Evolutionary conservation across 495 filamentous ascomycete species (phyloP).

Genomic region (Clohesyomyces aquaticus): DNA sequence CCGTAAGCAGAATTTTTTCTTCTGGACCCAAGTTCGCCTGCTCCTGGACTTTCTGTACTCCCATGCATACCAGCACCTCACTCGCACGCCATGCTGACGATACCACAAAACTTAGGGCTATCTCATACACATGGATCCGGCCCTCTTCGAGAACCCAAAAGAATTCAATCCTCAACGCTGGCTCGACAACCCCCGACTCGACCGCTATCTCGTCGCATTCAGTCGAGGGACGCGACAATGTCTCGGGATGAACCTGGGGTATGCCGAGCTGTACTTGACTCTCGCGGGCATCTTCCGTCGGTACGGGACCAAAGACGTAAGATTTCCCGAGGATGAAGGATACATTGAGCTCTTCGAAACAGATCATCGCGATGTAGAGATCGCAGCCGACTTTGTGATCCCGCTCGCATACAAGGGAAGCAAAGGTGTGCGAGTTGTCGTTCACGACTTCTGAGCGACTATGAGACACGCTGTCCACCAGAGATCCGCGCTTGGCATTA

Average conservation of each 20-base stretch:
- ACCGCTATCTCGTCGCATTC: conserved; percentile 27
- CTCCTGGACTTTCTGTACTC: too few relatives aligned
- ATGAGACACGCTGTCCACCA: too few relatives aligned
- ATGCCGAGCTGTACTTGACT: conserved; percentile 16
- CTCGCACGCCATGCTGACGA: too few relatives aligned
- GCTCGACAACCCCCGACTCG: conserved; percentile 3
- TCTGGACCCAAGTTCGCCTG: too few relatives aligned
- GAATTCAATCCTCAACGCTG: conserved; percentile 2
- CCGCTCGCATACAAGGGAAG: conserved; percentile 16
- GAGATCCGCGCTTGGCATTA: too few relatives aligned
- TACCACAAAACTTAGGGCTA: too few relatives aligned
- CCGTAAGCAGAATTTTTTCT: too few relatives aligned
- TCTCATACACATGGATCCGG: not conserved
- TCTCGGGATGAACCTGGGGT: conserved; percentile 23
- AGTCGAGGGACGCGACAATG: conserved; percentile 18
- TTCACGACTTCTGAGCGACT: too few relatives aligned
- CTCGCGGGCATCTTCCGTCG: conserved; percentile 21
- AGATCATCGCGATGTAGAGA: conserved; percentile 16
- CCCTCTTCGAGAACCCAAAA: conserved; percentile 1
- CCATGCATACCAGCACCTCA: too few relatives aligned
- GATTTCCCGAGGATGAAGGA: not conserved
- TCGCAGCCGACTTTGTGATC: conserved; percentile 15
- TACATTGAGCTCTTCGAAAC: conserved; percentile 27
- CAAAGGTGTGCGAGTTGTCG: conserved; percentile 27
- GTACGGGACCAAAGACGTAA: conserved; percentile 8